phyloP scores from a whole-genome alignment of 177 flowering plant genomes.

The Tripterygium wilfordii region DNA sequence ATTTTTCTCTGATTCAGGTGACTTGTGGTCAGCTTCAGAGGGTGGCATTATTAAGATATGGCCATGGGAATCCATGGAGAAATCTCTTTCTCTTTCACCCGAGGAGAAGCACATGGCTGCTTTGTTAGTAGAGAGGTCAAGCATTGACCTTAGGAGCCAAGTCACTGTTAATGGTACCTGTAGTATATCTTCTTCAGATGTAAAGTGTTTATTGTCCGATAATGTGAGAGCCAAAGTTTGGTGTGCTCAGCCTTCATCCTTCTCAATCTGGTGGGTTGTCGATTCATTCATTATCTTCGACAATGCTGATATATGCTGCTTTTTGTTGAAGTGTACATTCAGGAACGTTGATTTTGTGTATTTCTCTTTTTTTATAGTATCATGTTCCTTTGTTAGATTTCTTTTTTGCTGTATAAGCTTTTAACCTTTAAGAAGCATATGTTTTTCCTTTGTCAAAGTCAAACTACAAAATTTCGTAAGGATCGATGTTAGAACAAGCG shows the following conservation, averaged over 20 bases:
- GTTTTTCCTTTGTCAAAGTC: too few relatives aligned
- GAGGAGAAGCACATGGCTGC: conserved; percentile 92
- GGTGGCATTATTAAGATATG: conserved; percentile 74
- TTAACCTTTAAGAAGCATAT: too few relatives aligned
- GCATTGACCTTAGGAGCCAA: conserved; percentile 67
- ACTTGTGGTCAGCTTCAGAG: conserved; percentile 90
- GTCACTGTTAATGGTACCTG: conserved; percentile 72
- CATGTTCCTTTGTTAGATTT: too few relatives aligned
- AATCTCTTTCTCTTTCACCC: conserved; percentile 59
- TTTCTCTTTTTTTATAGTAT: too few relatives aligned
- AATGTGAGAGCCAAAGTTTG: conserved; percentile 63
- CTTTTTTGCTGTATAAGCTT: too few relatives aligned
- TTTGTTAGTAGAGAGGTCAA: conserved; percentile 80
- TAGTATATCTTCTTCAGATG: conserved; percentile 65
- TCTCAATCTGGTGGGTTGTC: conserved; percentile 94
- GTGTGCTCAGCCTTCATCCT: conserved; percentile 63
- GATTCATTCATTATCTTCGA: too few relatives aligned
- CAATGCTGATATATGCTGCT: too few relatives aligned
- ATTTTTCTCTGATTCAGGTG: conserved; percentile 47
- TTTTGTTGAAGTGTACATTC: too few relatives aligned
- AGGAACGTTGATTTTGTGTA: too few relatives aligned
- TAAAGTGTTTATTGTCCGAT: conserved; percentile 70
- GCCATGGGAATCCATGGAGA: conserved; percentile 95
- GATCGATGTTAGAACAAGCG: too few relatives aligned
- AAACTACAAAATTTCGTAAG: too few relatives aligned